Conservation (phyloP, 768 basidiomycete species). For the Plicaturopsis crispa region DNA sequence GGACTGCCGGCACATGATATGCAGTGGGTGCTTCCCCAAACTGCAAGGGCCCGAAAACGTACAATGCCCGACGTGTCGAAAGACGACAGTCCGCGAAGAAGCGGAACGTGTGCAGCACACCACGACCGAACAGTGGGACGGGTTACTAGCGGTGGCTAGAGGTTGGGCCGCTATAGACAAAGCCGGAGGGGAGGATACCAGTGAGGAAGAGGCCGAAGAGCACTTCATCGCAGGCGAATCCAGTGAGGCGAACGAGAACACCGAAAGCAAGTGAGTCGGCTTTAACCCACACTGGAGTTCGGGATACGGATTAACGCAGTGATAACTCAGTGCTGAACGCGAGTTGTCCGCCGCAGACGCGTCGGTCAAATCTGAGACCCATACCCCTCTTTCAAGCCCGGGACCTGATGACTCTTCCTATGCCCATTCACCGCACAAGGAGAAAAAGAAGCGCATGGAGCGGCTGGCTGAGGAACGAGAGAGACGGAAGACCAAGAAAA, state of each 20-base stretch:
- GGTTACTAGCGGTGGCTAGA: constrained; percentile 28
- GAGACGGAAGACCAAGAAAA: constrained; percentile 11
- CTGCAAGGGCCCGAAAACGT: constrained; percentile 18
- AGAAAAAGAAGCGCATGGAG: constrained; percentile 26
- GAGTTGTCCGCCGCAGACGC: too few species aligned
- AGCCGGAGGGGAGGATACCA: constrained; percentile 26
- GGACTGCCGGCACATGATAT: constrained; percentile 35
- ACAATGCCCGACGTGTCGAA: constrained; percentile 31
- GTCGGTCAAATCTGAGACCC: too few species aligned
- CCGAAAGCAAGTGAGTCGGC: background rate
- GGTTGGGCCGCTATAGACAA: constrained; percentile 30
- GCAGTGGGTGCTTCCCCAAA: constrained; percentile 26
- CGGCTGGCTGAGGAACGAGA: constrained; percentile 22
- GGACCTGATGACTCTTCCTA: constrained; percentile 12
- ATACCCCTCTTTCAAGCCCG: constrained; percentile 6
- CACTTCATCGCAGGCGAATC: constrained; percentile 23
- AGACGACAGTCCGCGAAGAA: constrained; percentile 19
- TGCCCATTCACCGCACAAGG: constrained; percentile 21
- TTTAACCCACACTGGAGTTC: too few species aligned
- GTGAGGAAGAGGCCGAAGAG: constrained; percentile 36
- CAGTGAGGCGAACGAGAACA: constrained; percentile 2
- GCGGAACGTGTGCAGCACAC: constrained; percentile 27
- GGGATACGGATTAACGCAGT: too few species aligned
- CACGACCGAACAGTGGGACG: constrained; percentile 36
- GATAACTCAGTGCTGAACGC: too few species aligned